Percentiles rank a stretch among this genome's conserved stretches.
Evolutionary conservation across 2,329 filamentous ascomycete species (phyloP).

Genomic region (Aspergillus chevalieri): DNA sequence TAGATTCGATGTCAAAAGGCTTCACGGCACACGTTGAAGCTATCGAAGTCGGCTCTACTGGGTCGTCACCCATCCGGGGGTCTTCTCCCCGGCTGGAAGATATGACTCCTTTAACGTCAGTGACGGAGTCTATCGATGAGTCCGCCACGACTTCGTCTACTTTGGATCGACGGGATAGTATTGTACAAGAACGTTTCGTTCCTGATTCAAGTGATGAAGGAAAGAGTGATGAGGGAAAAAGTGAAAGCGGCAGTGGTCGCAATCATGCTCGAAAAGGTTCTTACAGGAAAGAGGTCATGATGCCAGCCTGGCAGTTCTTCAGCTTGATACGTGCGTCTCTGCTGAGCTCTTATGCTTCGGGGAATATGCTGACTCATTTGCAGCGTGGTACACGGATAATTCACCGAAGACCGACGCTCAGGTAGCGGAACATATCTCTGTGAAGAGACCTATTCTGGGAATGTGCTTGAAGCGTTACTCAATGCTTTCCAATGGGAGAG

Average conservation of each 20-base stretch:
- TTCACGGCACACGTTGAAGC: conserved; percentile 37
- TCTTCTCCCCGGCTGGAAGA: conserved; percentile 18
- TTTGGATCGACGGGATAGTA: conserved; percentile 32
- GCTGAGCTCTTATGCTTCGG: conserved; percentile 1
- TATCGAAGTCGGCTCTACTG: conserved; percentile 35
- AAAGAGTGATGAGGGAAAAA: too few species aligned
- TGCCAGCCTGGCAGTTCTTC: conserved; percentile 97
- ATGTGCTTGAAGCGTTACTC: conserved; percentile 90
- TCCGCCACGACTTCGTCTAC: conserved; percentile 16
- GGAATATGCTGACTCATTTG: conserved; percentile 26
- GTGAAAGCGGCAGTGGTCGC: conserved; percentile 25
- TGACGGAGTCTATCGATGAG: conserved; percentile 20
- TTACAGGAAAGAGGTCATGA: conserved; percentile 73
- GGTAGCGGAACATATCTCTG: conserved; percentile 80
- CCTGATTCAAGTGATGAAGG: conserved; percentile 37
- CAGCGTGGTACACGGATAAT: conserved; percentile 79
- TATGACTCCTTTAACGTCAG: conserved; percentile 20
- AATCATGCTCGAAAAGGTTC: conserved; percentile 34
- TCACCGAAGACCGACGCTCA: conserved; percentile 63
- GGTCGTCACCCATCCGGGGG: conserved; percentile 12
- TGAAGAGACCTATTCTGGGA: conserved; percentile 75
- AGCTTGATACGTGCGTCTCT: conserved; percentile 72
- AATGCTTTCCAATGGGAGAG: conserved; percentile 62
- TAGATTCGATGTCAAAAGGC: conserved; percentile 33
- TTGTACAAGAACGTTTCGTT: conserved; percentile 40